A percentile compares a stretch with the other conserved stretches of the same genome.
Conservation (phyloP, 805 yeast genomes). For the Clavispora santaluciae region DNA sequence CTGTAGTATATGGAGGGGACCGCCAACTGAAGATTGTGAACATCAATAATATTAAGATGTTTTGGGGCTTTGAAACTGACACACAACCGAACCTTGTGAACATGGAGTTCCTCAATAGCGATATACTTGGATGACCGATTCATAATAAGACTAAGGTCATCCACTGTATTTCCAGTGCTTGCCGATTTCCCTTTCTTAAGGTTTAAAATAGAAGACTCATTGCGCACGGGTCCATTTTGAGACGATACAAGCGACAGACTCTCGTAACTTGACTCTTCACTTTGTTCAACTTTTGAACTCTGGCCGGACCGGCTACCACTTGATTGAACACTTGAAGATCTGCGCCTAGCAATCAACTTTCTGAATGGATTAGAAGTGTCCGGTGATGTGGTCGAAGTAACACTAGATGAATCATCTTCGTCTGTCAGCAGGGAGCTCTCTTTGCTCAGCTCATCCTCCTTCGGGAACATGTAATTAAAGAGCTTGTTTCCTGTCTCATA, state of each 20-base stretch:
- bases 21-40: slow-evolving; percentile 62
- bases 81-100: slow-evolving; percentile 39
- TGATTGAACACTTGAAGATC: not conserved
- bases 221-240: not conserved
- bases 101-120: slow-evolving; percentile 33
- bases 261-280: not conserved
- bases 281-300: not conserved
- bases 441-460: slow-evolving; percentile 20
- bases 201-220: slow-evolving; percentile 2
- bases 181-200: slow-evolving; percentile 9
- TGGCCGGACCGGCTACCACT: not conserved
- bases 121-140: slow-evolving; percentile 40
- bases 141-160: slow-evolving; percentile 38
- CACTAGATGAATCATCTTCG: slow-evolving; percentile 3
- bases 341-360: slow-evolving; percentile 1
- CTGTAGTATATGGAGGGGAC: slow-evolving; percentile 50
- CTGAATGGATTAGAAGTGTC: slow-evolving; percentile 1
- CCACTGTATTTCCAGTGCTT: slow-evolving; percentile 7
- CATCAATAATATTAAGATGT: slow-evolving; percentile 63
- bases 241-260: not conserved
- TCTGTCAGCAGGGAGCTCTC: slow-evolving; percentile 44
- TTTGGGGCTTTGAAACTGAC: slow-evolving; percentile 79
- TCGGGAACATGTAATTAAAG: slow-evolving; percentile 68
- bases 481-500: slow-evolving; percentile 61
- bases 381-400: not conserved